Evolutionary conservation across 441 rosid species (phyloP).

Genomic region (Pelargonium citronellum): DNA sequence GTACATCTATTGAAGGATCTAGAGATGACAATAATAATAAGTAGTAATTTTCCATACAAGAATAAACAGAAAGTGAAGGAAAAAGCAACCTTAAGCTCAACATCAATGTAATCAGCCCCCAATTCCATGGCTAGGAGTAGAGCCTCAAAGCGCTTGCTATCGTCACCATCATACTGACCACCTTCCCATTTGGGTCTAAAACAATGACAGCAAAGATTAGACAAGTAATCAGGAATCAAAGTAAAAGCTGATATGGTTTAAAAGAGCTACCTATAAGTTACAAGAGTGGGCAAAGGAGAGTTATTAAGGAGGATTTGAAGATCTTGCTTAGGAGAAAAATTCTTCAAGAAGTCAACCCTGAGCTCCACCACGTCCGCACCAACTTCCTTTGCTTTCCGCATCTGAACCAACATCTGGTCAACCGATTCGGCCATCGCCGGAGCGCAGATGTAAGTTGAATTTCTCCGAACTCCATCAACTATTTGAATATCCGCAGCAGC

Average conservation of each 20-base stretch:
- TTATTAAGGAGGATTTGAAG: slow-evolving; percentile 34
- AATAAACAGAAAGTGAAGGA: not conserved
- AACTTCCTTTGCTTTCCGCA: slow-evolving; percentile 36
- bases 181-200: slow-evolving; percentile 61
- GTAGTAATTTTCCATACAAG: no score
- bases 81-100: slow-evolving; percentile 44
- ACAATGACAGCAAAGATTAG: not conserved
- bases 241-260: not conserved
- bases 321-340: slow-evolving; percentile 35
- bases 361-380: slow-evolving; percentile 50
- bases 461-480: slow-evolving; percentile 32
- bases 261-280: slow-evolving; percentile 40
- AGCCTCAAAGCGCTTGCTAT: slow-evolving; percentile 39
- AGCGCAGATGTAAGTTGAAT: slow-evolving; percentile 36
- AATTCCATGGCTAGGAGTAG: slow-evolving; percentile 43
- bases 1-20: no score
- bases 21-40: no score
- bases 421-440: slow-evolving; percentile 45
- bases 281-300: slow-evolving; percentile 48
- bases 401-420: slow-evolving; percentile 33
- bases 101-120: slow-evolving; percentile 51
- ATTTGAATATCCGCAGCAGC: slow-evolving; percentile 33
- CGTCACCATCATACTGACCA: slow-evolving; percentile 50
- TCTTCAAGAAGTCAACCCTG: slow-evolving; percentile 39
- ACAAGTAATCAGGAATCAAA: not conserved